Conservation (phyloP, 805 yeast genomes). For the Kazachstania martiniae region DNA sequence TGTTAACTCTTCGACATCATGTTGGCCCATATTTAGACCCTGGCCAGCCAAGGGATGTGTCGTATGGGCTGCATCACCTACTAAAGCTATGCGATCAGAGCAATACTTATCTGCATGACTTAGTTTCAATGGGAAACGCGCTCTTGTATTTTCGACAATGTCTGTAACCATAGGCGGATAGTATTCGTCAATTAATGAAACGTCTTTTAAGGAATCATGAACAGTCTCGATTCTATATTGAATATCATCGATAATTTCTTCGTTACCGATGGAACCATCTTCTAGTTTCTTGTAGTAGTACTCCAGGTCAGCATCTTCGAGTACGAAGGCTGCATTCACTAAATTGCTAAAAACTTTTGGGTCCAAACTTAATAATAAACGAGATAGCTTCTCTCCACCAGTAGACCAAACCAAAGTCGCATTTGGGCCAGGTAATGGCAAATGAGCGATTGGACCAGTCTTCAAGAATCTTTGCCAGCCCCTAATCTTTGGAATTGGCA, state of each 20-base stretch:
- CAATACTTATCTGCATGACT: conserved; percentile 88
- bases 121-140: conserved; percentile 78
- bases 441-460: conserved; percentile 85
- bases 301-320: conserved; percentile 65
- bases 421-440: conserved; percentile 77
- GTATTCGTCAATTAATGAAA: conserved; percentile 41
- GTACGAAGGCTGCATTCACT: conserved; percentile 79
- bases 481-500: conserved; percentile 66
- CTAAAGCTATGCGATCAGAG: conserved; percentile 75
- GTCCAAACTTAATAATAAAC: conserved; percentile 45
- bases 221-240: conserved; percentile 48
- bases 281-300: conserved; percentile 44
- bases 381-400: conserved; percentile 64
- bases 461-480: conserved; percentile 84
- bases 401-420: conserved; percentile 95
- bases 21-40: conserved; percentile 96
- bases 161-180: conserved; percentile 58
- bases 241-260: conserved; percentile 53
- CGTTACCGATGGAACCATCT: conserved; percentile 27
- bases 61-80: conserved; percentile 97
- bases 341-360: conserved; percentile 55
- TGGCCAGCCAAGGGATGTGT: conserved; percentile 98
- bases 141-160: conserved; percentile 57
- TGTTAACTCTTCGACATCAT: conserved; percentile 69
- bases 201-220: conserved; percentile 21